A percentile compares a stretch with the other conserved stretches of the same genome.
Conservation (phyloP, 2,329 filamentous ascomycete genomes). For the Alternaria ethzedia region DNA sequence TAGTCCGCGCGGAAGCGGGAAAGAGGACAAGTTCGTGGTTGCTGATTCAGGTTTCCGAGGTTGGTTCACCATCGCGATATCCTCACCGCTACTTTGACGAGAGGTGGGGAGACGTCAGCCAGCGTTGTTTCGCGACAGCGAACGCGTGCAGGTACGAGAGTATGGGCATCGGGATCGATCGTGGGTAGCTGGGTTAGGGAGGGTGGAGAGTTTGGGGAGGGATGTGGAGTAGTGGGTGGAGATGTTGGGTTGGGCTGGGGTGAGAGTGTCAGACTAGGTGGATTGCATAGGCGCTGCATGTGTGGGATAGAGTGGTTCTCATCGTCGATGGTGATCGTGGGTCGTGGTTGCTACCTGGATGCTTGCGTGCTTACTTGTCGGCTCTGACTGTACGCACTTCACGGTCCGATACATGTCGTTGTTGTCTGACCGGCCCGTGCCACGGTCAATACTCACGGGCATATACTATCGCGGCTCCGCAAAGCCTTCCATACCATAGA, state of each 20-base stretch:
- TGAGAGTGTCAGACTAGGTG: neutral
- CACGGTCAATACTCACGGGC: neutral
- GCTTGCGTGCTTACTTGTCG: neutral
- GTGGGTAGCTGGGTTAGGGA: neutral
- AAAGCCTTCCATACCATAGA: neutral
- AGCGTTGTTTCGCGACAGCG: neutral
- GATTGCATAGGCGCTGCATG: neutral
- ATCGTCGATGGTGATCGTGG: neutral
- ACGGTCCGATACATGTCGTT: neutral
- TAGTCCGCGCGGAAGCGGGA: conserved; percentile 1
- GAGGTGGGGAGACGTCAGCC: conserved; percentile 2
- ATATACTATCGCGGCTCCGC: conserved; percentile 1
- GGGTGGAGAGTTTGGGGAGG: neutral
- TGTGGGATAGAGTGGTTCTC: neutral
- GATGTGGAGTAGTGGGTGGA: neutral
- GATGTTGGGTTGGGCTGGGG: neutral
- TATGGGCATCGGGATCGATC: neutral
- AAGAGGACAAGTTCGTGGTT: neutral
- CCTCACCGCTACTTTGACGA: conserved; percentile 36
- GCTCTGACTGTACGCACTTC: neutral
- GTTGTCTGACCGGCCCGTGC: neutral
- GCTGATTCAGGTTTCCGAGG: neutral
- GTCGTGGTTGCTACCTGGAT: neutral
- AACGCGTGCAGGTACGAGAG: neutral
- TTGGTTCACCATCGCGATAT: too few species aligned